A percentile compares a stretch with the other conserved stretches of the same genome.
Evolutionary conservation across 129 eudicot species (phyloP).

Genomic region (Helichrysum umbraculigerum): DNA sequence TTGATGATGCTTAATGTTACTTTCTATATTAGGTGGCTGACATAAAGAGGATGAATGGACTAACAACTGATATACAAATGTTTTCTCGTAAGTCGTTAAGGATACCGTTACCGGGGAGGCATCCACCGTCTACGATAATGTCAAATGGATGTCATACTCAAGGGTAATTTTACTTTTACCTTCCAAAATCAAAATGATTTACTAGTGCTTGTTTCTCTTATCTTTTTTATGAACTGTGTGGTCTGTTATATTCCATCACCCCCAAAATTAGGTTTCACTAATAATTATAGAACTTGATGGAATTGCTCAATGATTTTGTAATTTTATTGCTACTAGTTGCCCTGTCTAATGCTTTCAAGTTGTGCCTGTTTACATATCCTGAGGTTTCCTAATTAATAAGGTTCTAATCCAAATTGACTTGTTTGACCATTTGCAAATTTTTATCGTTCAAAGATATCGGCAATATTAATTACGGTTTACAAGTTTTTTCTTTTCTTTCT

Average conservation of each 20-base stretch:
- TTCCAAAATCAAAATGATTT: neutral
- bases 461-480: too few relatives aligned
- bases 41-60: constrained; percentile 75
- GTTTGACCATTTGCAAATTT: too few relatives aligned
- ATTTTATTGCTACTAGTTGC: neutral
- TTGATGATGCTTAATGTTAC: neutral
- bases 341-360: neutral
- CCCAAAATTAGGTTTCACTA: neutral
- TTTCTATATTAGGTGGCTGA: constrained; percentile 66
- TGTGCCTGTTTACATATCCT: neutral
- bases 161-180: constrained; percentile 38
- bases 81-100: constrained; percentile 77
- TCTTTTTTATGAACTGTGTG: neutral
- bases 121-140: constrained; percentile 69
- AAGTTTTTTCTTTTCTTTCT: too few relatives aligned
- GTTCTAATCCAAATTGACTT: neutral
- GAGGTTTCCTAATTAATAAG: neutral
- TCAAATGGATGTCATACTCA: constrained; percentile 53
- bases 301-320: neutral
- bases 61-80: constrained; percentile 87
- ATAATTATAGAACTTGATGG: too few relatives aligned
- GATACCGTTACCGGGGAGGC: constrained; percentile 90
- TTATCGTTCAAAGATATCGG: too few relatives aligned
- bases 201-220: neutral
- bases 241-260: neutral